These are phyloP conservation scores for Calonectria hawksworthii DNA, from an alignment of 2,329 filamentous ascomycete species.

Conservation along the genomic window DNA sequence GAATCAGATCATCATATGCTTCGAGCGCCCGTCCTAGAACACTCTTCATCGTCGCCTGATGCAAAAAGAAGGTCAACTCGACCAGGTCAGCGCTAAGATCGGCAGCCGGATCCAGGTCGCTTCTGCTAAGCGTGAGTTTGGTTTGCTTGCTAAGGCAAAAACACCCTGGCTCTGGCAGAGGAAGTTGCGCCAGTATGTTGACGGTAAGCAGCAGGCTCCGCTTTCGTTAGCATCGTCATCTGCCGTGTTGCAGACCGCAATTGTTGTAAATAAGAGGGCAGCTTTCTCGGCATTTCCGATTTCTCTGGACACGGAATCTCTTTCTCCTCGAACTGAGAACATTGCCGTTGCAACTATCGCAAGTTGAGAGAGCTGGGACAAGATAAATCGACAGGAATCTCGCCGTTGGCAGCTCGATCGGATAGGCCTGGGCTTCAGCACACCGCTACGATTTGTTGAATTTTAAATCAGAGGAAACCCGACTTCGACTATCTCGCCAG, in stretches of 20 bases:
- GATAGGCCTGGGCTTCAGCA: not conserved
- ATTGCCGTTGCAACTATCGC: not conserved
- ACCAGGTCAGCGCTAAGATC: constrained; percentile 15
- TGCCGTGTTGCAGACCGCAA: not conserved
- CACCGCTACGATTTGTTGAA: not conserved
- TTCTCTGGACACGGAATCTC: constrained; percentile 20
- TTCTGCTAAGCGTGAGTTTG: constrained; percentile 25
- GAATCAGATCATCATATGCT: constrained; percentile 8
- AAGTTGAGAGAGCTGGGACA: not conserved
- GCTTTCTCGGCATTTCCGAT: constrained; percentile 8
- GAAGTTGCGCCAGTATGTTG: not conserved
- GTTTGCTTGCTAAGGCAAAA: constrained; percentile 6
- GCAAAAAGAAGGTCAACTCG: constrained; percentile 21
- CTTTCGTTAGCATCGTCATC: not conserved
- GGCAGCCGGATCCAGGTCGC: constrained; percentile 22
- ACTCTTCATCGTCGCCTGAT: constrained; percentile 17
- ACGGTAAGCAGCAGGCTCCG: constrained; percentile 3
- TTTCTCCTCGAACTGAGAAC: not conserved
- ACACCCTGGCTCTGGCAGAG: constrained; percentile 3
- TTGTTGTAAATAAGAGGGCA: constrained; percentile 3
- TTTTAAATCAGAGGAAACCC: not conserved
- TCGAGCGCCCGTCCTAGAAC: constrained; percentile 19
- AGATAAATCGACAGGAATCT: constrained; percentile 16
- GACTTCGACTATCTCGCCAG: not conserved
- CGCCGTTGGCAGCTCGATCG: constrained; percentile 8